phyloP scores from a whole-genome alignment of 2,329 filamentous ascomycete species.

The Cadophora sp. region DNA sequence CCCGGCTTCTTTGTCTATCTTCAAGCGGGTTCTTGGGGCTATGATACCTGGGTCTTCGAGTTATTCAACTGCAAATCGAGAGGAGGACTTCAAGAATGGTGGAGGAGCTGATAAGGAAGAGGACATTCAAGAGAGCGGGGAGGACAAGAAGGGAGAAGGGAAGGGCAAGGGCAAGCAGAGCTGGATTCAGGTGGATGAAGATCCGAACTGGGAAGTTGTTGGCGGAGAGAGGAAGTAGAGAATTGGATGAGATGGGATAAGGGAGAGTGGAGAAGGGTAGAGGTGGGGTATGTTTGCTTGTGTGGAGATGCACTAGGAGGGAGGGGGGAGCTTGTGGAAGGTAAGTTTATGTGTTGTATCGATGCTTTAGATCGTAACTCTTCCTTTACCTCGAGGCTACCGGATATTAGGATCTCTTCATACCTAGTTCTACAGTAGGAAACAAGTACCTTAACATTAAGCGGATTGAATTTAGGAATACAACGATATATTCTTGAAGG shows the following conservation, averaged over 20 bases:
- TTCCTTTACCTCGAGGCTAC: too few species aligned
- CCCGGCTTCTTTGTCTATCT: neutral
- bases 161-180: neutral
- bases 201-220: conserved; percentile 1
- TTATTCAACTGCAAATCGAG: neutral
- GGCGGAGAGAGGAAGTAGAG: neutral
- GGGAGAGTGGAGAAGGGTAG: neutral
- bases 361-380: too few species aligned
- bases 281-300: neutral
- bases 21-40: neutral
- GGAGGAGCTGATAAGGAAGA: neutral
- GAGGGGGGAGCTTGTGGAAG: too few species aligned
- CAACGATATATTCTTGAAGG: too few species aligned
- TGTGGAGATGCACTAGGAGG: too few species aligned
- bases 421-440: too few species aligned
- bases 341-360: too few species aligned
- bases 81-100: neutral
- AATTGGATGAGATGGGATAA: neutral
- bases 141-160: neutral
- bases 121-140: neutral
- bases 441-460: too few species aligned
- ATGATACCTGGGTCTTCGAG: neutral
- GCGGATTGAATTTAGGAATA: too few species aligned
- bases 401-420: too few species aligned
- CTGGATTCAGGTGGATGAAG: neutral